Evolutionary conservation across 345 rosid species (phyloP), one percentile per base, ranked within the genome.

Genomic region (Lagerstroemia speciosa): DNA sequence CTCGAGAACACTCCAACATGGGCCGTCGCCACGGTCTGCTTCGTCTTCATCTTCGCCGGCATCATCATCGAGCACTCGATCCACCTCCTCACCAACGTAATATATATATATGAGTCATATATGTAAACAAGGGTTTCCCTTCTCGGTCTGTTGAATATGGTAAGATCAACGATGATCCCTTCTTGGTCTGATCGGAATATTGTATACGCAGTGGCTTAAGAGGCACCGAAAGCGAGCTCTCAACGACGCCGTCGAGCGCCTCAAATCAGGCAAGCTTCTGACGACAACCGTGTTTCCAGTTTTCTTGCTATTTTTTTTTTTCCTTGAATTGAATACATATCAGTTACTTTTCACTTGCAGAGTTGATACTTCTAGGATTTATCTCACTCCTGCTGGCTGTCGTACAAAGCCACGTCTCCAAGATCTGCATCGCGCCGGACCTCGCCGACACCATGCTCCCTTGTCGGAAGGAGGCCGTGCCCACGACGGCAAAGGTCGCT

Each of bases 11-110:
- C 96, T 0, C 93, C 92, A 1, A 87, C 89, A 6, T 89, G 96
- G 93, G 96, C 96, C 64, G 69, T 90, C 3, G 96, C 93, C 6
- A 72, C 77, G 34, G 89, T 90, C 71, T 84, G 88, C 74, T 80
- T 87, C 68, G 22, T 86, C 71, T 78, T 87, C 78, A 81, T 90
- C 68, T 67, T 72, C 30, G 11, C 83, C 70, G 86, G 90, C 73
- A 30, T 90, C 27, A 14, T 82, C 20, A 64, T 90, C 19, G 93
- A 90, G 71, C 82, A 78, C 72, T 63, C 78, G 70, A 86, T 87
- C 74, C 76, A 84, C 74, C 85, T 79, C 72, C 73, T 87, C 30
- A 52, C 79, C 67, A 72, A 67, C 34, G 92, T 87, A 75, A 72
- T 73, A 74, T n/a, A n/a, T n/a, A n/a, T n/a, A n/a, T n/a, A n/a